Evolutionary conservation across 2,329 filamentous ascomycete species (phyloP).

Genomic region (Ophiobolus disseminans): DNA sequence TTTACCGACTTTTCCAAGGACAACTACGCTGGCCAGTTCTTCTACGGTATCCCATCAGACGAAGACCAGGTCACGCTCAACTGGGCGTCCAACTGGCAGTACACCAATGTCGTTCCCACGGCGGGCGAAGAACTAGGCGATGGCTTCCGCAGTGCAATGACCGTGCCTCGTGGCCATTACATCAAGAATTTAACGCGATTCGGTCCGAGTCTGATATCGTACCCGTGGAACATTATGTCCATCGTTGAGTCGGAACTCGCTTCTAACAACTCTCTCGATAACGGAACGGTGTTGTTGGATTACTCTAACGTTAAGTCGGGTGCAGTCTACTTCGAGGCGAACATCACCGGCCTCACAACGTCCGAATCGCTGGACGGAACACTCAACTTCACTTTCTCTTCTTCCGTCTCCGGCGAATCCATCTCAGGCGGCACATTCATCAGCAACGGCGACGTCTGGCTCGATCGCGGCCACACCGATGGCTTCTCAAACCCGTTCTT

Average conservation of each 20-base stretch:
- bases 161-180: slow-evolving; percentile 60
- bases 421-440: slow-evolving; percentile 60
- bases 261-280: slow-evolving; percentile 53
- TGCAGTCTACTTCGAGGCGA: slow-evolving; percentile 63
- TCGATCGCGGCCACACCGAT: slow-evolving; percentile 58
- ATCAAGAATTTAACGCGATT: slow-evolving; percentile 59
- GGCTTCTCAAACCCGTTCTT: slow-evolving; percentile 64
- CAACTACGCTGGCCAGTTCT: slow-evolving; percentile 66
- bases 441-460: slow-evolving; percentile 55
- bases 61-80: slow-evolving; percentile 58
- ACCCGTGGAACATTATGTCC: slow-evolving; percentile 58
- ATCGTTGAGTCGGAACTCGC: slow-evolving; percentile 57
- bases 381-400: slow-evolving; percentile 62
- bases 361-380: slow-evolving; percentile 45
- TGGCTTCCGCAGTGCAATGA: slow-evolving; percentile 61
- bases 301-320: slow-evolving; percentile 59
- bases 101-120: slow-evolving; percentile 62
- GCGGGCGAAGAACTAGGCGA: slow-evolving; percentile 53
- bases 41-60: slow-evolving; percentile 51
- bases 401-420: slow-evolving; percentile 58
- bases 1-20: slow-evolving; percentile 60
- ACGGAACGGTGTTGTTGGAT: slow-evolving; percentile 58
- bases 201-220: slow-evolving; percentile 61
- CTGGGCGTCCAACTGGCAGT: slow-evolving; percentile 69
- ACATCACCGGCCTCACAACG: slow-evolving; percentile 55